phyloP scores from a whole-genome alignment of 176 grass and related monocot genomes.

The Paspalum vaginatum region DNA sequence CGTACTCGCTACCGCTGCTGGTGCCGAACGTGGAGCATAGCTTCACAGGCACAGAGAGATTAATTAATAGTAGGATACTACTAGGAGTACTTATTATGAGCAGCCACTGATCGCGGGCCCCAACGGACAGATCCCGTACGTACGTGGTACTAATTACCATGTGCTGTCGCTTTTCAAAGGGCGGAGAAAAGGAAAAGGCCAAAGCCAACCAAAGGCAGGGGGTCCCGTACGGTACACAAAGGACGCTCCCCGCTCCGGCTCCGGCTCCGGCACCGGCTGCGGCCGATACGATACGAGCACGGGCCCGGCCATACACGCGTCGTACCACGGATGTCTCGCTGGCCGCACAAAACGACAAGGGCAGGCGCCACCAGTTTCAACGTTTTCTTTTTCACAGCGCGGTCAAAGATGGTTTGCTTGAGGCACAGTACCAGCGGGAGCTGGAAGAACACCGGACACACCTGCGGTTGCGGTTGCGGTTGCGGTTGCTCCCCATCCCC shows the following conservation, averaged over 20 bases:
- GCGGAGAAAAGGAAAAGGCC: background rate
- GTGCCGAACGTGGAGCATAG: no score
- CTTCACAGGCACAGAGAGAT: no score
- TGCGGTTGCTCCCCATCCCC: no score
- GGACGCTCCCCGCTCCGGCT: background rate
- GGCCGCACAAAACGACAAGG: constrained; percentile 22
- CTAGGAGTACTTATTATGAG: no score
- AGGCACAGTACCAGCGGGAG: no score
- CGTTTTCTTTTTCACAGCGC: constrained; percentile 21
- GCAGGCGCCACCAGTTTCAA: background rate
- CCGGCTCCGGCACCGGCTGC: no score
- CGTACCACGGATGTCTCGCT: background rate
- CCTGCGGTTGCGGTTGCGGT: no score
- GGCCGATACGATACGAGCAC: background rate
- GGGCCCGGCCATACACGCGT: constrained; percentile 32
- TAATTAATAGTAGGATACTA: no score
- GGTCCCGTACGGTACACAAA: background rate
- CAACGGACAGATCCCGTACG: background rate
- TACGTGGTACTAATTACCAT: constrained; percentile 6
- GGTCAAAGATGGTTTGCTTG: background rate
- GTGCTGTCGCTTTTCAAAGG: constrained; percentile 2
- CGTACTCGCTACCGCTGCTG: no score
- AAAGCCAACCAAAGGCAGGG: background rate
- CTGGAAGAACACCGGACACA: no score
- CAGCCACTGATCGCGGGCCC: no score